These are phyloP conservation scores for Centella asiatica DNA, from an alignment of 129 eudicot genomes.

Conservation along the genomic window DNA sequence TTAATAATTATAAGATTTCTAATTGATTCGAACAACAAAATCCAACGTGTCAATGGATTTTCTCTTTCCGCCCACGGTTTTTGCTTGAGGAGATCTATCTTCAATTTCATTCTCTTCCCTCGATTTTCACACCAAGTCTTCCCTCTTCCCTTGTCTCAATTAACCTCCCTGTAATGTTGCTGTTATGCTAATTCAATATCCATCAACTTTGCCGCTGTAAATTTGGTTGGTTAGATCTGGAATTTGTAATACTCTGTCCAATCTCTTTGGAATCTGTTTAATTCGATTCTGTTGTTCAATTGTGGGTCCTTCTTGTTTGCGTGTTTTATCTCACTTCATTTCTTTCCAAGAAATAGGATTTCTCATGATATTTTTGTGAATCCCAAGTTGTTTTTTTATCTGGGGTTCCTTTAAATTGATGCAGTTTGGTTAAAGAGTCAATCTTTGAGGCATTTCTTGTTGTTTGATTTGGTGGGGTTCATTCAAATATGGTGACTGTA, in stretches of 20 bases:
- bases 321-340: neutral
- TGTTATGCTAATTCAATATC: neutral
- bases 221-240: neutral
- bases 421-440: conserved; percentile 4
- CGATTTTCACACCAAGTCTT: neutral
- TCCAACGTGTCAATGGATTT: conserved; percentile 12
- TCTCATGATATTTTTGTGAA: neutral
- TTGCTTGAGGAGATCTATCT: neutral
- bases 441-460: neutral
- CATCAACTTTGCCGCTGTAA: neutral
- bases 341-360: neutral
- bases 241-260: neutral
- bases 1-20: too few species aligned
- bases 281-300: neutral
- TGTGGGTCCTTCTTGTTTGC: too few species aligned
- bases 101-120: neutral
- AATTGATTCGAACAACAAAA: neutral
- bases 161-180: neutral
- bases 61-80: conserved; percentile 28
- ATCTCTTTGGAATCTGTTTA: neutral
- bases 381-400: conserved; percentile 2
- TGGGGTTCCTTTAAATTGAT: conserved; percentile 15
- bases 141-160: neutral
- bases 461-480: conserved; percentile 23
- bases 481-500: conserved; percentile 49